Percentiles rank a stretch among this genome's conserved stretches.
phyloP scores from a whole-genome alignment of 176 grass and related monocot species.

The Aegilops bicornis region DNA sequence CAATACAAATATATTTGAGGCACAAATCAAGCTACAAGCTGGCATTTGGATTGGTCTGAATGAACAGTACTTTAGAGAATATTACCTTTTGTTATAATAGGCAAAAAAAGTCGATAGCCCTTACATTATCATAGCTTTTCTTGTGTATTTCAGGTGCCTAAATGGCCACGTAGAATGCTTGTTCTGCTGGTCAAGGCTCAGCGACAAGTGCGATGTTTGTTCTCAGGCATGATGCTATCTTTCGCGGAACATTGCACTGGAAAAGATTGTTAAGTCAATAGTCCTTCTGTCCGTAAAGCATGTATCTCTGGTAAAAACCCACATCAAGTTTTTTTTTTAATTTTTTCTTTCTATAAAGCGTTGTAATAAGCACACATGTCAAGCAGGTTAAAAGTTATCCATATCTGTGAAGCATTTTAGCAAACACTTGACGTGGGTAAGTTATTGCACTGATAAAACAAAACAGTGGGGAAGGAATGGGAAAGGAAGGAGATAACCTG shows the following conservation, averaged over 20 bases:
- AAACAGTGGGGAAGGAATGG: too few relatives aligned
- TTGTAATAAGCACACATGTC: too few relatives aligned
- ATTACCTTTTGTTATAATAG: not conserved
- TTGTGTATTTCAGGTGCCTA: slow-evolving; percentile 56
- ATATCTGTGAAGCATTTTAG: too few relatives aligned
- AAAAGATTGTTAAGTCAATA: slow-evolving; percentile 72
- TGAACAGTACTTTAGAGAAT: too few relatives aligned
- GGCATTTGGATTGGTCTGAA: not conserved
- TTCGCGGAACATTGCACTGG: slow-evolving; percentile 61
- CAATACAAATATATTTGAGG: too few relatives aligned
- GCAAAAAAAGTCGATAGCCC: not conserved
- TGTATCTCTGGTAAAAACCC: too few relatives aligned
- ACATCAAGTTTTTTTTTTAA: too few relatives aligned
- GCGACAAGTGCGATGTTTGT: slow-evolving; percentile 67
- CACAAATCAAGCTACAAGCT: not conserved
- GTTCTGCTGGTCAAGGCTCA: slow-evolving; percentile 69
- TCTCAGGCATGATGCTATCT: slow-evolving; percentile 17
- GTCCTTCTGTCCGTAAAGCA: not conserved
- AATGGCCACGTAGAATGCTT: slow-evolving; percentile 79
- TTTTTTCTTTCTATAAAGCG: too few relatives aligned
- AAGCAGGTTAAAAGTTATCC: too few relatives aligned
- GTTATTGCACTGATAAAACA: too few relatives aligned
- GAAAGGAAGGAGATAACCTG: too few relatives aligned
- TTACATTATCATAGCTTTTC: slow-evolving; percentile 9
- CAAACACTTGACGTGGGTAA: too few relatives aligned